Conservation (phyloP, 2,329 filamentous ascomycete species). For the Fusarium abutilonis region DNA sequence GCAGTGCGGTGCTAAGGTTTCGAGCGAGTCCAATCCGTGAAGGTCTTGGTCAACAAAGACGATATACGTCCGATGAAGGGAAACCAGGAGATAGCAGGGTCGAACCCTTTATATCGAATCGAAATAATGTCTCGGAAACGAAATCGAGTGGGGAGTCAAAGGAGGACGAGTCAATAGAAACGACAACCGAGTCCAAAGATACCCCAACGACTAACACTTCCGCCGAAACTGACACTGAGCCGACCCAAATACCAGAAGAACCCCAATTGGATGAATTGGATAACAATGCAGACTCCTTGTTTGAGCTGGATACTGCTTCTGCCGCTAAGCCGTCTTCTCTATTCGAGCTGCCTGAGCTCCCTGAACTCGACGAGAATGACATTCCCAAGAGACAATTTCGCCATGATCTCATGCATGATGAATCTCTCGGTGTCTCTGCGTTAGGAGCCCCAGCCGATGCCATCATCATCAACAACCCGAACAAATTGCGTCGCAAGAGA, state of each 20-base stretch:
- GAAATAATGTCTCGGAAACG: not conserved
- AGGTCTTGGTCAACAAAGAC: constrained; percentile 25
- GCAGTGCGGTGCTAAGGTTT: constrained; percentile 25
- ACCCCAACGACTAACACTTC: not conserved
- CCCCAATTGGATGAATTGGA: not conserved
- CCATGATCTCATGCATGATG: constrained; percentile 45
- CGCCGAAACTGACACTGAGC: constrained; percentile 1
- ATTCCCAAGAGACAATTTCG: constrained; percentile 22
- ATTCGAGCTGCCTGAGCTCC: constrained; percentile 1
- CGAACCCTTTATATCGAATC: constrained; percentile 37
- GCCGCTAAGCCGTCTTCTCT: not conserved
- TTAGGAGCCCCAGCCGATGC: constrained; percentile 54
- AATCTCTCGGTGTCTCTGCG: constrained; percentile 47
- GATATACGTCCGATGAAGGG: constrained; percentile 41
- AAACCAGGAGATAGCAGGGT: constrained; percentile 39
- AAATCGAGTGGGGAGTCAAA: not conserved
- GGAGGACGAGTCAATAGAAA: not conserved
- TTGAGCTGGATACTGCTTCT: not conserved
- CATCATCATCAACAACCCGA: constrained; percentile 58
- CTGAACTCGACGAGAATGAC: constrained; percentile 2
- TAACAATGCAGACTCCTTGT: not conserved
- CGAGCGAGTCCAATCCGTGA: constrained; percentile 21
- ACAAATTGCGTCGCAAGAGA: constrained; percentile 41
- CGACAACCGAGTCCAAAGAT: constrained; percentile 1
- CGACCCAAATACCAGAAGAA: not conserved